These are phyloP conservation scores for Begonia masoniana DNA, from an alignment of 306 rosid genomes.

Conservation along the genomic window DNA sequence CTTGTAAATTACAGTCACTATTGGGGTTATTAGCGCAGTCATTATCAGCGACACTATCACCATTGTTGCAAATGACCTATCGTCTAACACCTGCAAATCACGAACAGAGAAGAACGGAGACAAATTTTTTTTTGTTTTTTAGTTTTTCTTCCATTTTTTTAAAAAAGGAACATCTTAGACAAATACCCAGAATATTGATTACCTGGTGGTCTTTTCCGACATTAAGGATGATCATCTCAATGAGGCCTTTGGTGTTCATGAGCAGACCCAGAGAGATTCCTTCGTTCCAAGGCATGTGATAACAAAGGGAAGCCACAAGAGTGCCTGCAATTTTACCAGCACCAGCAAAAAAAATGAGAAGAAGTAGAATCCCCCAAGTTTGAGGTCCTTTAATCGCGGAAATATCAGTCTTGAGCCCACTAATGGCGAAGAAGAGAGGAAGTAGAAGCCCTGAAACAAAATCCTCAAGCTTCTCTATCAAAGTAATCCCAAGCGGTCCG, in stretches of 20 bases:
- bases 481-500: conserved; percentile 77
- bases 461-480: conserved; percentile 91
- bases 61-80: conserved; percentile 69
- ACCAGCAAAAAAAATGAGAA: conserved; percentile 45
- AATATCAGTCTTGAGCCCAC: conserved; percentile 70
- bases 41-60: conserved; percentile 54
- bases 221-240: conserved; percentile 77
- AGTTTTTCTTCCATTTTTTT: background rate
- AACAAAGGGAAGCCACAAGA: conserved; percentile 30
- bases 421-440: conserved; percentile 87
- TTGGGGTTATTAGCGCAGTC: conserved; percentile 57
- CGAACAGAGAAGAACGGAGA: conserved; percentile 2
- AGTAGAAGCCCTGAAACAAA: conserved; percentile 86
- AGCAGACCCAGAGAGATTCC: conserved; percentile 67
- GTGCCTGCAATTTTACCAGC: conserved; percentile 70
- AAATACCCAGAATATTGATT: background rate
- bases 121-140: too few relatives aligned
- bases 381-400: conserved; percentile 12
- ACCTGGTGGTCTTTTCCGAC: conserved; percentile 85
- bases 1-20: conserved; percentile 40
- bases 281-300: conserved; percentile 53
- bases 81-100: conserved; percentile 50
- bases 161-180: background rate
- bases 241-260: conserved; percentile 92
- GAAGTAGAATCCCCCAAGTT: conserved; percentile 44